Percentiles rank a stretch among this genome's conserved stretches.
Conservation (phyloP, 2,329 filamentous ascomycete species). For the Aspergillus pseudoterreus region DNA sequence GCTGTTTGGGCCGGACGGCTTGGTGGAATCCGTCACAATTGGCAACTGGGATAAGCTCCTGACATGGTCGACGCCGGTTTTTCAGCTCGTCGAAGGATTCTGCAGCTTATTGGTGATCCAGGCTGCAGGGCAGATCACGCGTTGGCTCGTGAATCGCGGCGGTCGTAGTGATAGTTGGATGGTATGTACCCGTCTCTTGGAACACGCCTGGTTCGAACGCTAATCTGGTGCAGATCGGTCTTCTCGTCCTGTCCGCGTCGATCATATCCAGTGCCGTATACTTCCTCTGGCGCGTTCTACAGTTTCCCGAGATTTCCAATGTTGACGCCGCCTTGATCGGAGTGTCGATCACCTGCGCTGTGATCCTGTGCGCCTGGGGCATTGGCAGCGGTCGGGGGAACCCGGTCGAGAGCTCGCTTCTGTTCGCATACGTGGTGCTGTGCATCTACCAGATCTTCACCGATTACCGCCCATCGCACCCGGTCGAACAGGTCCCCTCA, state of each 20-base stretch:
- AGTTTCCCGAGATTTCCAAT: constrained; percentile 89
- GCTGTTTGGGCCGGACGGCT: constrained; percentile 80
- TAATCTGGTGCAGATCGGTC: constrained; percentile 62
- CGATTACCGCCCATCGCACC: constrained; percentile 81
- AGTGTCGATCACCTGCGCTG: constrained; percentile 83
- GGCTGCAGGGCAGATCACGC: constrained; percentile 86
- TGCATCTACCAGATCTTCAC: constrained; percentile 99
- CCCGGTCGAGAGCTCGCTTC: constrained; percentile 86
- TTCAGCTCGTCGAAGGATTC: constrained; percentile 93
- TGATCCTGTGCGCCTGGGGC: constrained; percentile 90
- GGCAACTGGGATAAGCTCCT: constrained; percentile 86
- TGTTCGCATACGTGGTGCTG: constrained; percentile 97
- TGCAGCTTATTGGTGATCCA: constrained; percentile 96
- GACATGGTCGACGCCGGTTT: constrained; percentile 86
- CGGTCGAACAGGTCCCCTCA: constrained; percentile 52
- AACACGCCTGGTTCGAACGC: constrained; percentile 2
- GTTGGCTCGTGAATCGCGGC: constrained; percentile 84
- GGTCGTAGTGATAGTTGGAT: constrained; percentile 96
- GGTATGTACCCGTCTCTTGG: constrained; percentile 52
- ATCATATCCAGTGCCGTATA: constrained; percentile 92
- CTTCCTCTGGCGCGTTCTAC: constrained; percentile 91
- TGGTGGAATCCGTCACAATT: constrained; percentile 75
- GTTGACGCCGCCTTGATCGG: constrained; percentile 90
- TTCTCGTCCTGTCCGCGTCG: constrained; percentile 82
- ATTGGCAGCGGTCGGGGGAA: constrained; percentile 93